A percentile compares a stretch with the other conserved stretches of the same genome.
Conservation (phyloP, 2,329 filamentous ascomycete genomes). For the Penicillium decumbens region DNA sequence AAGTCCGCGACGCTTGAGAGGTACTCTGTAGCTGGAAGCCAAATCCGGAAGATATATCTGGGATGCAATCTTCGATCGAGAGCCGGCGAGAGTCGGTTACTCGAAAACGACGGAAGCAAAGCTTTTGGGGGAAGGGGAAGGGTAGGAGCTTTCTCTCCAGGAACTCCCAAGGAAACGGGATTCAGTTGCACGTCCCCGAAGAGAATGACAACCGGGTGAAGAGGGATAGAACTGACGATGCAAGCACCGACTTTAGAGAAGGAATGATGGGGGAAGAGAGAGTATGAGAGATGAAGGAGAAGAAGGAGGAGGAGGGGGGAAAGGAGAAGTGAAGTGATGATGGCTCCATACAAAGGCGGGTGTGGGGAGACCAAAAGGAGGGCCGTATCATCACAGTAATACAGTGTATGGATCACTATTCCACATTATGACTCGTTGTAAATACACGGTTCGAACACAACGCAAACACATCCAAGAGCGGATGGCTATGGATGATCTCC, state of each 20-base stretch:
- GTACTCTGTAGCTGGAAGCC: constrained; percentile 6
- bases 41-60: constrained; percentile 9
- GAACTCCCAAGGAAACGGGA: constrained; percentile 7
- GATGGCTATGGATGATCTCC: constrained; percentile 24
- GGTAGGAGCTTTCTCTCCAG: constrained; percentile 12
- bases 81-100: constrained; percentile 3
- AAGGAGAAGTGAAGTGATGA: constrained; percentile 23
- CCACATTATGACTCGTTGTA: not conserved
- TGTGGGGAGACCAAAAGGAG: constrained; percentile 19
- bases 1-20: constrained; percentile 2
- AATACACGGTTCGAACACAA: constrained; percentile 4
- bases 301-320: constrained; percentile 18
- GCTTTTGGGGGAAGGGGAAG: not conserved
- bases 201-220: constrained; percentile 27
- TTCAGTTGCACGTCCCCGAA: constrained; percentile 19
- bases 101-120: constrained; percentile 9
- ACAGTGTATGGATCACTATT: not conserved
- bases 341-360: constrained; percentile 25
- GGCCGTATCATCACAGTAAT: not conserved
- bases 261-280: constrained; percentile 42
- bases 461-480: constrained; percentile 4
- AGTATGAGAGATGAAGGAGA: constrained; percentile 26
- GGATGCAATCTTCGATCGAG: constrained; percentile 9
- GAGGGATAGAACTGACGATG: constrained; percentile 29
- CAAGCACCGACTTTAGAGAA: constrained; percentile 37